Evolutionary conservation across 805 yeast genomes (phyloP), one percentile per base, ranked within the genome.

Genomic region (Brettanomyces nanus): DNA sequence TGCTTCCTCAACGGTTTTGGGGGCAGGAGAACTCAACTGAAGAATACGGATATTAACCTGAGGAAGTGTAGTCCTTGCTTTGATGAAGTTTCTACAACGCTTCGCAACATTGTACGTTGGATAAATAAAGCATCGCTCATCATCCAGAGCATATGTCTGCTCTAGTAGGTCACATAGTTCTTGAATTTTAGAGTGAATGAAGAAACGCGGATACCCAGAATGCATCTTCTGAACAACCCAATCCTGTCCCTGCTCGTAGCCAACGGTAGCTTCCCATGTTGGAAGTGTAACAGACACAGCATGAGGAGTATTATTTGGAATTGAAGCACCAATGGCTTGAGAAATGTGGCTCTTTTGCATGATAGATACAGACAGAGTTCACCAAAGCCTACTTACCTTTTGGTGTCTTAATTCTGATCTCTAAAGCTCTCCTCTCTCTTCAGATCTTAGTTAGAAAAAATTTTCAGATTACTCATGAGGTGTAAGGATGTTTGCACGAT

Each of bases 211-310:
- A 59, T 90, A 90, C 1, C 97, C 97, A 4, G 89, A 75, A 35
- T 68, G 68, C 87, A 90, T 83, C 54, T 77, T 75, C 33, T 66
- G 61, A 14, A 80, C 79, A 4, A 87, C 85, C 82, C 86, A 78
- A 17, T 73, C 78, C 51, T 84, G 80, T 15, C 95, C 95, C 58
- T 85, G 92, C 56, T 87, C 96, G 53, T 92, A 92, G 3, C 86
- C 96, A 1, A 92, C 83, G 4, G 83, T 85, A 32, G 95, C 86
- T 35, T 76, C 82, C 98, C 97, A 92, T 0, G 95, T 84, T 6
- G 98, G 98, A 25, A 90, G 68, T 2, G 95, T 84, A 33, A 90
- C 97, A 10, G 95, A 85, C 2, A 90, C 95, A 0, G 97, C 96
- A 59, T 92, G 97, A 3, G 81, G 78, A 0, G 94, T 81, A 56